A percentile compares a stretch with the other conserved stretches of the same genome.
These are phyloP conservation scores for Arctostaphylos glauca DNA, from an alignment of 148 eudicot genomes.

Conservation along the genomic window DNA sequence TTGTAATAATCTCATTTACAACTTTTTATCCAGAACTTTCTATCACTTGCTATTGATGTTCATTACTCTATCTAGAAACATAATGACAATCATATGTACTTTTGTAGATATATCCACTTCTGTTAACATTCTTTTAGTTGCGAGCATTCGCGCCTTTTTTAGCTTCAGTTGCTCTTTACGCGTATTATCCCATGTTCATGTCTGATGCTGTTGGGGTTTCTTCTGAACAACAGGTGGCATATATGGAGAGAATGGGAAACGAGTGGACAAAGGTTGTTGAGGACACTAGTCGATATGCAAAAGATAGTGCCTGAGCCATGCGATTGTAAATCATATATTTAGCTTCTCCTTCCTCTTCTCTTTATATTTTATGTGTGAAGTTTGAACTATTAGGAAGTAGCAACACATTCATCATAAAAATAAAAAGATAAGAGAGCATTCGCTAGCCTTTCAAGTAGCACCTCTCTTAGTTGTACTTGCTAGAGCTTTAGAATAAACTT, in stretches of 20 bases:
- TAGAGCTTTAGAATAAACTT: not conserved
- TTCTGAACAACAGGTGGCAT: constrained; percentile 49
- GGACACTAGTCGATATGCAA: constrained; percentile 59
- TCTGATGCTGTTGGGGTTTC: constrained; percentile 1
- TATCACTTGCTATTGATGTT: not conserved
- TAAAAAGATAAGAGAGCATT: constrained; percentile 15
- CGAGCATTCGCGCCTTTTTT: not conserved
- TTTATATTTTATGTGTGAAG: constrained; percentile 1
- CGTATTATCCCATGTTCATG: not conserved
- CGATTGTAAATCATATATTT: constrained; percentile 15
- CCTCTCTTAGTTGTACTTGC: constrained; percentile 1
- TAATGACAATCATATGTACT: not conserved
- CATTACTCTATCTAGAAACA: not conserved
- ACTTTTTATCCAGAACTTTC: not conserved
- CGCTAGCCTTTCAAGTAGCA: constrained; percentile 9
- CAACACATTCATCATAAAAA: constrained; percentile 14
- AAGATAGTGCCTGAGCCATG: constrained; percentile 36
- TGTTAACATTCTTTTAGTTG: not conserved
- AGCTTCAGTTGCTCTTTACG: not conserved
- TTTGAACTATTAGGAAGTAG: constrained; percentile 19
- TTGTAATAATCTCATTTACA: not conserved
- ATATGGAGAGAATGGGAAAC: constrained; percentile 67
- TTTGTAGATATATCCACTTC: not conserved
- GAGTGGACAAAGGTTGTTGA: constrained; percentile 81
- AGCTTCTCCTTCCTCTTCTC: not conserved